Percentiles rank a stretch among this genome's conserved stretches.
Conservation (phyloP, 129 eudicot genomes). For the Calendula officinalis region DNA sequence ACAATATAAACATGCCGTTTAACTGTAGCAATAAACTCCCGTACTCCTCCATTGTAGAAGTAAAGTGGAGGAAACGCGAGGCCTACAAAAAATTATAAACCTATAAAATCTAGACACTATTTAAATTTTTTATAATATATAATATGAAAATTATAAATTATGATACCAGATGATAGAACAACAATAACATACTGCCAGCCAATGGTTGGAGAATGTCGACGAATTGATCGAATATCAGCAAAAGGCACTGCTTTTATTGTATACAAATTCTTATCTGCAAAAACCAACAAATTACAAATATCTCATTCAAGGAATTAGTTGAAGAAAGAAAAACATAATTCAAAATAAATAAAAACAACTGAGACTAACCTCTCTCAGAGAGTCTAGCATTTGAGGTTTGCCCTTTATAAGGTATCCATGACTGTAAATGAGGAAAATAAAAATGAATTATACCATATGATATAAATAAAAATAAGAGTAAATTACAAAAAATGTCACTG, state of each 20-base stretch:
- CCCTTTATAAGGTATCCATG: conserved; percentile 97
- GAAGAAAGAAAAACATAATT: neutral
- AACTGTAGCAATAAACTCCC: conserved; percentile 75
- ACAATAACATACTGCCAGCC: conserved; percentile 96
- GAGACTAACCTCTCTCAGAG: conserved; percentile 74
- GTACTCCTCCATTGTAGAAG: conserved; percentile 97
- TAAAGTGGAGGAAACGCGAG: conserved; percentile 95
- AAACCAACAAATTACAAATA: conserved; percentile 2
- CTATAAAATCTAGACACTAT: neutral
- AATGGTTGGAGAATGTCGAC: conserved; percentile 89
- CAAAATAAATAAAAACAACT: conserved; percentile 11
- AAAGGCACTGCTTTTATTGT: conserved; percentile 82
- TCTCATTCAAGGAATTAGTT: too few relatives aligned
- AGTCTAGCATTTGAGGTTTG: conserved; percentile 72
- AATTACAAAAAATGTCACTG: too few relatives aligned
- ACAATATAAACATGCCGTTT: conserved; percentile 77
- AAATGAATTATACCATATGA: neutral
- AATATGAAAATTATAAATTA: neutral
- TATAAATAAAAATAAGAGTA: too few relatives aligned
- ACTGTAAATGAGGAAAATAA: conserved; percentile 36
- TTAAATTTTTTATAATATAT: conserved; percentile 4
- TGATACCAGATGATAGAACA: conserved; percentile 81
- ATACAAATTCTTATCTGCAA: conserved; percentile 83
- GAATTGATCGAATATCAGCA: conserved; percentile 78
- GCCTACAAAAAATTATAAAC: conserved; percentile 45